These are phyloP conservation scores for Evernia prunastri DNA, from an alignment of 495 filamentous ascomycete species.

Conservation along the genomic window DNA sequence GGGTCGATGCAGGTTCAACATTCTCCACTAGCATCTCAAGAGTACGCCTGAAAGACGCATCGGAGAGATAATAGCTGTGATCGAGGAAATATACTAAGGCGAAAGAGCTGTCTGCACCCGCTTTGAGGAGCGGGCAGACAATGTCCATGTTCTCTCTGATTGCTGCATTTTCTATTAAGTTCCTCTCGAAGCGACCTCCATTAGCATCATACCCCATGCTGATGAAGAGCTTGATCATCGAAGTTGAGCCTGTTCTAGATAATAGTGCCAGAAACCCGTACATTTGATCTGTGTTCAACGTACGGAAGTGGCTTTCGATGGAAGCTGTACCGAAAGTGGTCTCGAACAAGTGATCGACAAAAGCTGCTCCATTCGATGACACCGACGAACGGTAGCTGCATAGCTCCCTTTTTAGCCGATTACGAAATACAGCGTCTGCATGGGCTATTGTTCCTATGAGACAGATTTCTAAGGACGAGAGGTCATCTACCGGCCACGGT, in stretches of 20 bases:
- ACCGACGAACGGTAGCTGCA: neutral
- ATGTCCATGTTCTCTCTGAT: neutral
- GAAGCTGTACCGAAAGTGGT: neutral
- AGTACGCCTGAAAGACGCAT: neutral
- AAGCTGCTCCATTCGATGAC: neutral
- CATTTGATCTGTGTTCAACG: neutral
- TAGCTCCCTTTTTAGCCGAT: neutral
- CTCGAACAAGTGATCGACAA: neutral
- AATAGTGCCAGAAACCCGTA: neutral
- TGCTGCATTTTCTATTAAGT: neutral
- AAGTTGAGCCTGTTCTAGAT: neutral
- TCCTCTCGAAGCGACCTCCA: accelerated
- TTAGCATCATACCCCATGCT: neutral
- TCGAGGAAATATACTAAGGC: neutral
- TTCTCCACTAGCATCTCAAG: slow-evolving; percentile 1
- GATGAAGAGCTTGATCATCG: neutral
- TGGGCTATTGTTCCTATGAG: neutral
- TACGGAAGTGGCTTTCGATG: neutral
- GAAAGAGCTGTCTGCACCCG: neutral
- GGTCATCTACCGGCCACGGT: neutral
- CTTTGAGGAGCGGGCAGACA: neutral
- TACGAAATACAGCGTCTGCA: neutral
- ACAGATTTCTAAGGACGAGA: neutral
- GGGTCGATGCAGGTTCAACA: neutral
- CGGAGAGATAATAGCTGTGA: neutral